Evolutionary conservation across 768 basidiomycete species (phyloP).

Genomic region (Leccinum imitatum): DNA sequence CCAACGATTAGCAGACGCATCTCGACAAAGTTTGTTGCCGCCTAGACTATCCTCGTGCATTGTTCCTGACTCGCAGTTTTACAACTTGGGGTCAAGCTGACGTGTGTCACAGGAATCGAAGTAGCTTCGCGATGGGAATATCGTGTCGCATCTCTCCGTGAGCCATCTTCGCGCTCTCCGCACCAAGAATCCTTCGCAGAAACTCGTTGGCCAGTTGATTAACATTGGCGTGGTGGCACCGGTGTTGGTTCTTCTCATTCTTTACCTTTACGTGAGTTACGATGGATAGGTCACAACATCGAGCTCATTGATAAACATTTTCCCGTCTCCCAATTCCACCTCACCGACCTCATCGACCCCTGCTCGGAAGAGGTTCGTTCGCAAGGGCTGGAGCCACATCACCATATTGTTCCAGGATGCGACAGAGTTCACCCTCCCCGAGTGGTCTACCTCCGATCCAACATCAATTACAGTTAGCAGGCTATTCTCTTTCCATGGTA

Average conservation of each 20-base stretch:
- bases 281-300: conserved; percentile 50
- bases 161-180: conserved; percentile 29
- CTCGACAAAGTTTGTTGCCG: conserved; percentile 28
- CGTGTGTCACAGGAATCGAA: conserved; percentile 69
- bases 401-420: conserved; percentile 74
- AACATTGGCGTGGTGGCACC: conserved; percentile 74
- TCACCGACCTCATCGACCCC: conserved; percentile 72
- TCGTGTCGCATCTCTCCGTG: conserved; percentile 68
- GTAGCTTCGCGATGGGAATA: conserved; percentile 61
- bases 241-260: conserved; percentile 30
- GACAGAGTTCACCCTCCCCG: conserved; percentile 61
- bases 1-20: conserved; percentile 32
- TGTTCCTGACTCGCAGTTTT: conserved; percentile 43
- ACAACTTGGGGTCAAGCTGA: conserved; percentile 58
- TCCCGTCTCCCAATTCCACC: conserved; percentile 58
- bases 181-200: conserved; percentile 38
- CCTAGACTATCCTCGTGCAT: not conserved
- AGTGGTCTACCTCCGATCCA: conserved; percentile 51
- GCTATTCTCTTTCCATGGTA: conserved; percentile 57
- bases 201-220: conserved; percentile 58
- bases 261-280: not conserved
- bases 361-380: conserved; percentile 65
- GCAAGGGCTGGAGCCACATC: conserved; percentile 72
- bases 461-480: conserved; percentile 50
- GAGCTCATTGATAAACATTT: conserved; percentile 68